Percentiles rank a stretch among this genome's conserved stretches.
phyloP scores from a whole-genome alignment of 2,329 filamentous ascomycete genomes.

The Bipolaris gigantea region DNA sequence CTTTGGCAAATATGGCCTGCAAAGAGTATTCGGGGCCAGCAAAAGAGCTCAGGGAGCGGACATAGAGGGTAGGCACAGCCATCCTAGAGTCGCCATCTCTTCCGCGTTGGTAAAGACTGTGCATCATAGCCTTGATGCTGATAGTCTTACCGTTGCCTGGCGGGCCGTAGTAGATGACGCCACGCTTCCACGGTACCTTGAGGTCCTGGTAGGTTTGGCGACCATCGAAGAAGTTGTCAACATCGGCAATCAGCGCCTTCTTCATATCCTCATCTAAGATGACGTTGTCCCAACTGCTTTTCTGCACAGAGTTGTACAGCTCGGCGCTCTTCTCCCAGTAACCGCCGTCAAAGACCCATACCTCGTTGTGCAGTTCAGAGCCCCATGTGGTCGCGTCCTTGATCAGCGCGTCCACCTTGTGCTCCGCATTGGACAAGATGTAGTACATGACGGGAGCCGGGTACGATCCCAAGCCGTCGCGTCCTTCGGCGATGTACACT shows the following conservation, averaged over 20 bases:
- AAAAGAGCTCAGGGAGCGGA: constrained; percentile 53
- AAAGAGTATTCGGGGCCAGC: constrained; percentile 58
- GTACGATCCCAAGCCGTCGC: constrained; percentile 43
- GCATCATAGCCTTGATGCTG: constrained; percentile 70
- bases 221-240: constrained; percentile 65
- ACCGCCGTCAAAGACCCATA: constrained; percentile 67
- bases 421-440: constrained; percentile 44
- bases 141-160: constrained; percentile 70
- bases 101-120: constrained; percentile 59
- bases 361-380: constrained; percentile 62
- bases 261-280: constrained; percentile 69
- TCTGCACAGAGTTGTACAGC: constrained; percentile 56
- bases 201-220: constrained; percentile 62
- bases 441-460: constrained; percentile 47
- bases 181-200: constrained; percentile 71
- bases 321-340: constrained; percentile 65
- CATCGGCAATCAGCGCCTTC: constrained; percentile 63
- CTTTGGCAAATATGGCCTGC: constrained; percentile 50
- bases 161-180: constrained; percentile 68
- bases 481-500: constrained; percentile 47
- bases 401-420: constrained; percentile 55
- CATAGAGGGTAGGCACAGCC: constrained; percentile 58
- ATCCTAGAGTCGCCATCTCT: constrained; percentile 34
- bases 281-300: constrained; percentile 64
- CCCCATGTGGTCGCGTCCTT: constrained; percentile 59